Evolutionary conservation across 2,329 filamentous ascomycete species (phyloP).

Genomic region (Monilinia aucupariae): DNA sequence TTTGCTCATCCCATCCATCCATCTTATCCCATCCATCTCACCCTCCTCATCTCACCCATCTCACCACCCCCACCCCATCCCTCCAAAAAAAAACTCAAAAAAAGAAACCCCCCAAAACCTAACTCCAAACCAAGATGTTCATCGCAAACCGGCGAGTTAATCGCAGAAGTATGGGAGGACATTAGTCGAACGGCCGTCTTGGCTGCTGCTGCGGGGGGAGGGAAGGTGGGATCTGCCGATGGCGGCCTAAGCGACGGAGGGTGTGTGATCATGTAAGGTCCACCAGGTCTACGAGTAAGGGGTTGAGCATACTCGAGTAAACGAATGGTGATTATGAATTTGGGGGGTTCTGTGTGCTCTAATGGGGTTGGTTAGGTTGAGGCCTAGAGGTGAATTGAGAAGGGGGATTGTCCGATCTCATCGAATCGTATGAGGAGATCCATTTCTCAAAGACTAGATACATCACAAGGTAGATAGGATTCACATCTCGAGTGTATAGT

Average conservation of each 20-base stretch:
- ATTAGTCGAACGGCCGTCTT: conserved; percentile 15
- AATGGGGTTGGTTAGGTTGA: not conserved
- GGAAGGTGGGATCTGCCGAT: not conserved
- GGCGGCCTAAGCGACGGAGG: conserved; percentile 12
- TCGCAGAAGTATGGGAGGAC: conserved; percentile 17
- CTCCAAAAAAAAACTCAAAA: not conserved
- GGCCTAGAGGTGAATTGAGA: not conserved
- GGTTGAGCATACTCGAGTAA: no score
- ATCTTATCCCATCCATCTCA: not conserved
- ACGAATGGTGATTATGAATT: no score
- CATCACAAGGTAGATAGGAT: not conserved
- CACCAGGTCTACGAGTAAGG: no score
- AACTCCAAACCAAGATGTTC: conserved; percentile 5
- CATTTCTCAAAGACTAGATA: no score
- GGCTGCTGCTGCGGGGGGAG: conserved; percentile 13
- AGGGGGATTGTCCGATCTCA: not conserved
- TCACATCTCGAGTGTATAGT: not conserved
- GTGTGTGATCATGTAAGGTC: conserved; percentile 15
- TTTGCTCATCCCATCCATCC: not conserved
- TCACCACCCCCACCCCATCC: not conserved
- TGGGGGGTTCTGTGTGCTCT: not conserved
- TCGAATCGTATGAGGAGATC: no score
- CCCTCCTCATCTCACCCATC: not conserved
- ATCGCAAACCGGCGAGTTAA: conserved; percentile 10
- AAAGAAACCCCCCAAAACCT: not conserved